phyloP scores from a whole-genome alignment of 495 filamentous ascomycete genomes.

The Trichoderma reesei region DNA sequence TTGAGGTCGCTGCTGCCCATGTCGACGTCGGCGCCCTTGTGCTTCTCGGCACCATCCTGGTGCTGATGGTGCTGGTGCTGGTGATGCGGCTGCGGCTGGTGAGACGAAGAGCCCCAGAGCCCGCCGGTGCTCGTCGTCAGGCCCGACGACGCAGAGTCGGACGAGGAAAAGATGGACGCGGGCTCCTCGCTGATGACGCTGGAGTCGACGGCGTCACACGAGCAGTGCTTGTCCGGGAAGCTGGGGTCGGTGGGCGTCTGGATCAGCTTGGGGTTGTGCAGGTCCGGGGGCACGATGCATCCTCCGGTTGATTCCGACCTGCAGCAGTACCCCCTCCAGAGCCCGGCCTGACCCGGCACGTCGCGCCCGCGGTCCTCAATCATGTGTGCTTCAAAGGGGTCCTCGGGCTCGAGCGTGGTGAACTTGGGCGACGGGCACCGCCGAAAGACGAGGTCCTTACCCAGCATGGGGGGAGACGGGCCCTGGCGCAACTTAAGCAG shows the following conservation, averaged over 20 bases:
- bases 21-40: slow-evolving; percentile 26
- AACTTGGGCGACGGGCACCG: slow-evolving; percentile 66
- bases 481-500: slow-evolving; percentile 29
- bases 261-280: slow-evolving; percentile 25
- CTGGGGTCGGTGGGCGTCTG: slow-evolving; percentile 26
- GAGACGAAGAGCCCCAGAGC: slow-evolving; percentile 12
- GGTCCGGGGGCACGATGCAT: slow-evolving; percentile 27
- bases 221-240: slow-evolving; percentile 27
- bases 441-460: slow-evolving; percentile 63
- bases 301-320: slow-evolving; percentile 27
- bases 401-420: slow-evolving; percentile 64
- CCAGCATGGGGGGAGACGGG: slow-evolving; percentile 77
- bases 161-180: slow-evolving; percentile 7
- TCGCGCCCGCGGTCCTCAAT: slow-evolving; percentile 33
- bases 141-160: slow-evolving; percentile 9
- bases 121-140: background rate
- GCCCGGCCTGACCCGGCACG: slow-evolving; percentile 33
- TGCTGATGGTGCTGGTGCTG: background rate
- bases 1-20: too few relatives aligned
- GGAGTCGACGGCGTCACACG: slow-evolving; percentile 22
- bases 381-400: slow-evolving; percentile 23
- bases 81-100: background rate
- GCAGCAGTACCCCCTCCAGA: slow-evolving; percentile 65
- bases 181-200: slow-evolving; percentile 21
- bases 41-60: too few relatives aligned